Evolutionary conservation across 2,329 filamentous ascomycete genomes (phyloP), one percentile per base, ranked within the genome.

Genomic region (Cytospora mali): DNA sequence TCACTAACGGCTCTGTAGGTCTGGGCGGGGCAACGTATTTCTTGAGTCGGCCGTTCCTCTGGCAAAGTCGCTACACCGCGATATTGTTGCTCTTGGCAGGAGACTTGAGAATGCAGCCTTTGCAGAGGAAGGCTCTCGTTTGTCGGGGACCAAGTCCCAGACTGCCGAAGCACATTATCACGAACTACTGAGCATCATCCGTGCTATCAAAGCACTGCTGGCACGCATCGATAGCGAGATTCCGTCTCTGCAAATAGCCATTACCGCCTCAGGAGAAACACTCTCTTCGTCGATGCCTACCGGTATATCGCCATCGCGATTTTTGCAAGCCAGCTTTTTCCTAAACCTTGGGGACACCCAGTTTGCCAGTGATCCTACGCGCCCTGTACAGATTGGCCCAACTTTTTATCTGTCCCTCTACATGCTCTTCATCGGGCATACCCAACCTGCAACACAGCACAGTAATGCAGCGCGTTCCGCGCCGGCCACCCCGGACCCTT

Each of bases 321-420:
- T 99, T 49, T 79, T 98, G 42, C 95, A 99, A 75, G 93, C 95
- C 21, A 98, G 94, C 72, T 95, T 93, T 5, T 90, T 97, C 67
- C 81, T 98, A 55, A 96, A 89, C 29, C 85, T 93, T 51, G 93
- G 92, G 3, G 95, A 99, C 74, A 89, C 88, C 0, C 89, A 93
- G 66, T 97, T 95, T 74, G 84, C 86, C 2, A 81, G 87, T 66
- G 80, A 85, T 48, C 84, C 88, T 6, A 81, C 78, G 0, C 77
- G 80, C 11, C 83, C 89, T 0, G 87, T 92, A 52, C 93, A 97
- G 71, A 90, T 98, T 64, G 95, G 95, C 0, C 93, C 94, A 0
- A 86, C 88, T 0, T 98, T 97, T 71, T 89, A 86, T 0, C 75
- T 98, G 9, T 96, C 93, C 0, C 79, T 98, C 68, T 99, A 98